phyloP scores from a whole-genome alignment of 2,329 filamentous ascomycete species.

The Colletotrichum sp. region DNA sequence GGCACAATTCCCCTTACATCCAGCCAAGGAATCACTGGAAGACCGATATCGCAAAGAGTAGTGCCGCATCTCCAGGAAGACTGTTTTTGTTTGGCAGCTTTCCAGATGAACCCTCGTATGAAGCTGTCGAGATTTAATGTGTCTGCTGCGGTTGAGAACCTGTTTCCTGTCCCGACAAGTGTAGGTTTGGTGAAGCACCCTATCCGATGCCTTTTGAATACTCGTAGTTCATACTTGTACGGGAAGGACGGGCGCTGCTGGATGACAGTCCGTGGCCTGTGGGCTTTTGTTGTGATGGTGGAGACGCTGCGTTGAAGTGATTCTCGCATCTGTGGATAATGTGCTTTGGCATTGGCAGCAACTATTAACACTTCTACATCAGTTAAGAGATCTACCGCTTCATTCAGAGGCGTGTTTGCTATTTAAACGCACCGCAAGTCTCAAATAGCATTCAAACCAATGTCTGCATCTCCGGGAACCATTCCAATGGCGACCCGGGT shows the following conservation, averaged over 20 bases:
- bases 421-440: not conserved
- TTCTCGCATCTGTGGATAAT: too few species aligned
- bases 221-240: not conserved
- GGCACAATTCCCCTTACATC: too few species aligned
- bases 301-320: not conserved
- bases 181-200: fast-evolving
- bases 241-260: not conserved
- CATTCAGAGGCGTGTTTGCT: not conserved
- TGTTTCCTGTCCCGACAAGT: too few species aligned
- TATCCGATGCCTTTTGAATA: not conserved
- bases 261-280: not conserved
- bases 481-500: not conserved
- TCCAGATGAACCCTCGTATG: too few species aligned
- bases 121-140: too few species aligned
- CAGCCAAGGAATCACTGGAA: too few species aligned
- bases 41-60: too few species aligned
- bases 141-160: too few species aligned
- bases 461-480: not conserved
- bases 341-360: not conserved
- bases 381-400: fast-evolving
- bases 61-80: too few species aligned
- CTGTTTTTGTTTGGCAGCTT: too few species aligned
- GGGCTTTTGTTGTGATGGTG: too few species aligned
- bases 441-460: not conserved
- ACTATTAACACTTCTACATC: fast-evolving